These are phyloP conservation scores for Monilinia polystroma DNA, from an alignment of 2,329 filamentous ascomycete genomes.

Conservation along the genomic window DNA sequence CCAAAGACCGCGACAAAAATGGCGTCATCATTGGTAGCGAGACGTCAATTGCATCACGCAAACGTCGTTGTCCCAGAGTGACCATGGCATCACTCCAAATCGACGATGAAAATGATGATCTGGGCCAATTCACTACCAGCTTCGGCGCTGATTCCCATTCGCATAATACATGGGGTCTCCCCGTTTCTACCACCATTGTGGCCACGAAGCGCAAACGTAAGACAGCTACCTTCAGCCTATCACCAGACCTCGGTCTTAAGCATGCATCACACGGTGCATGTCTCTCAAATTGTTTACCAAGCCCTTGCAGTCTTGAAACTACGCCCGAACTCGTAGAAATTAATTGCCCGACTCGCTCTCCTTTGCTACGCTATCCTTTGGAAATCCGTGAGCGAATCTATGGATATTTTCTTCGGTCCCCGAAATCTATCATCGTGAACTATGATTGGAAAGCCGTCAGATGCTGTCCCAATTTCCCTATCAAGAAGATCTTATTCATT, in stretches of 20 bases:
- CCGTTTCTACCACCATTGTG: neutral
- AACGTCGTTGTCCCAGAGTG: constrained; percentile 6
- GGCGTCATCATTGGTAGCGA: neutral
- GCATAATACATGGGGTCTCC: constrained; percentile 23
- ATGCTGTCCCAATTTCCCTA: constrained; percentile 20
- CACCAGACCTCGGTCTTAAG: neutral
- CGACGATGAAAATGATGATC: constrained; percentile 24
- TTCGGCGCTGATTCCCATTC: constrained; percentile 19
- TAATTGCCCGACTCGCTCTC: constrained; percentile 26
- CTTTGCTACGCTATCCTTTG: constrained; percentile 30
- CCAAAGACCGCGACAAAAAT: constrained; percentile 7
- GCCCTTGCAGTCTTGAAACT: neutral
- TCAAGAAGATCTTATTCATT: constrained; percentile 25
- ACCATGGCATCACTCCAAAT: constrained; percentile 20
- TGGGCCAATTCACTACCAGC: constrained; percentile 5
- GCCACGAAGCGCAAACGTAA: constrained; percentile 18
- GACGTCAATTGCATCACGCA: constrained; percentile 19
- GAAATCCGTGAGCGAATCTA: constrained; percentile 37
- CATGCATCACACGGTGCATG: neutral
- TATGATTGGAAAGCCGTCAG: constrained; percentile 32
- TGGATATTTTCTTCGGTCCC: constrained; percentile 28
- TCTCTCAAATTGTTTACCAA: neutral
- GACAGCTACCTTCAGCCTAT: neutral
- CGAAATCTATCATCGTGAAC: constrained; percentile 32
- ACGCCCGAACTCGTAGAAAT: constrained; percentile 14